These are phyloP conservation scores for Euryodendron excelsum DNA, from an alignment of 148 eudicot species.

Conservation along the genomic window DNA sequence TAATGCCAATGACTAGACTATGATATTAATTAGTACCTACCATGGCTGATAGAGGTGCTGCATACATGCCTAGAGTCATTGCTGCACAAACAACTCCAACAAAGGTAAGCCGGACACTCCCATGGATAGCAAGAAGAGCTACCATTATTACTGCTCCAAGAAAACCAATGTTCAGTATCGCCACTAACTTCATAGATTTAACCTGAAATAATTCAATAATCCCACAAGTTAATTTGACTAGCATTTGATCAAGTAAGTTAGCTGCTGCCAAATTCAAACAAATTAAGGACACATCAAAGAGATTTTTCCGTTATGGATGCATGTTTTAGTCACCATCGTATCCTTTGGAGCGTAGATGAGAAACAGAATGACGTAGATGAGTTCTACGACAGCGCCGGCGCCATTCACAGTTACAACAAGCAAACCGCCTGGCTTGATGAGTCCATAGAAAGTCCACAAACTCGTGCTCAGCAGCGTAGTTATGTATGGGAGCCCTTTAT, in stretches of 20 bases:
- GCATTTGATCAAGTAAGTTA: background rate
- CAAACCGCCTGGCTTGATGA: slow-evolving; percentile 33
- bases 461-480: slow-evolving; percentile 33
- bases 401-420: slow-evolving; percentile 26
- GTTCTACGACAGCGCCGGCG: slow-evolving; percentile 21
- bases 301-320: no score
- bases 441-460: slow-evolving; percentile 40
- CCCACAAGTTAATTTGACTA: no score
- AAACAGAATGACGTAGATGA: slow-evolving; percentile 15
- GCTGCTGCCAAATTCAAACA: no score
- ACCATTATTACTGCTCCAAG: slow-evolving; percentile 20
- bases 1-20: no score
- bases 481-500: slow-evolving; percentile 35
- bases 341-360: slow-evolving; percentile 16
- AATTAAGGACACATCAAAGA: no score
- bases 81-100: slow-evolving; percentile 37
- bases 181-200: slow-evolving; percentile 31
- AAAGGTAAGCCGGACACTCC: slow-evolving; percentile 25
- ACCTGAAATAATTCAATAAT: slow-evolving; percentile 27
- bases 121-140: slow-evolving; percentile 23
- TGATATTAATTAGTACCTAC: no score
- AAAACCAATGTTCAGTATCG: slow-evolving; percentile 19
- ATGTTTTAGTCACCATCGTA: slow-evolving; percentile 19
- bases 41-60: slow-evolving; percentile 33
- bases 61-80: slow-evolving; percentile 38